A percentile compares a stretch with the other conserved stretches of the same genome.
Evolutionary conservation across 225 moss, liverwort and hornwort genomes (phyloP).

Genomic region (Bryum argenteum): DNA sequence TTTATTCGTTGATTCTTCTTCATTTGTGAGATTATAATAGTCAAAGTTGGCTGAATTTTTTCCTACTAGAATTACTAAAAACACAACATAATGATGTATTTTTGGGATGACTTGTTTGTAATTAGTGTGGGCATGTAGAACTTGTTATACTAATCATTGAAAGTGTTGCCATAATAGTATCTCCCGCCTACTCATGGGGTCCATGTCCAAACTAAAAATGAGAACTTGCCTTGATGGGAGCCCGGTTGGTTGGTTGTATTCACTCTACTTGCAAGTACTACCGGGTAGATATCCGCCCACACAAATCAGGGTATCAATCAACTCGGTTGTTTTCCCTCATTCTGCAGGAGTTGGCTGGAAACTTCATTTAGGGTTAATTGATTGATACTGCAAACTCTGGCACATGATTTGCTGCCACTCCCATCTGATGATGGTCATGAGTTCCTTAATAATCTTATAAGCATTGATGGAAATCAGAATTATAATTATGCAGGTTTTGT

Average conservation of each 20-base stretch:
- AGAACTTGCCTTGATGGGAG: constrained; percentile 27
- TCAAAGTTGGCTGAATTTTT: no score
- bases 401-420: constrained; percentile 1
- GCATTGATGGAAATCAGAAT: background rate
- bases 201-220: constrained; percentile 15
- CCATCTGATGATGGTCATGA: background rate
- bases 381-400: constrained; percentile 13
- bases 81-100: no score
- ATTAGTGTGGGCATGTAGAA: no score
- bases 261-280: background rate
- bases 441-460: background rate
- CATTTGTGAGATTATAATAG: no score
- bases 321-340: background rate
- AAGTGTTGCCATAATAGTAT: no score
- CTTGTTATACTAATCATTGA: no score
- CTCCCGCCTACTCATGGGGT: constrained; percentile 1
- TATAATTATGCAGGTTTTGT: background rate
- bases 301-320: background rate
- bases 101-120: no score
- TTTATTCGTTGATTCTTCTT: no score
- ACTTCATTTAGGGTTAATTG: constrained; percentile 11
- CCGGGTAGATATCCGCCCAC: background rate
- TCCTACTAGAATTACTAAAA: no score
- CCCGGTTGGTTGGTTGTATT: constrained; percentile 3
- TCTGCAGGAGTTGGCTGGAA: background rate